These are phyloP conservation scores for Cystofilobasidium ferigula DNA, from an alignment of 768 basidiomycete genomes.

Conservation along the genomic window DNA sequence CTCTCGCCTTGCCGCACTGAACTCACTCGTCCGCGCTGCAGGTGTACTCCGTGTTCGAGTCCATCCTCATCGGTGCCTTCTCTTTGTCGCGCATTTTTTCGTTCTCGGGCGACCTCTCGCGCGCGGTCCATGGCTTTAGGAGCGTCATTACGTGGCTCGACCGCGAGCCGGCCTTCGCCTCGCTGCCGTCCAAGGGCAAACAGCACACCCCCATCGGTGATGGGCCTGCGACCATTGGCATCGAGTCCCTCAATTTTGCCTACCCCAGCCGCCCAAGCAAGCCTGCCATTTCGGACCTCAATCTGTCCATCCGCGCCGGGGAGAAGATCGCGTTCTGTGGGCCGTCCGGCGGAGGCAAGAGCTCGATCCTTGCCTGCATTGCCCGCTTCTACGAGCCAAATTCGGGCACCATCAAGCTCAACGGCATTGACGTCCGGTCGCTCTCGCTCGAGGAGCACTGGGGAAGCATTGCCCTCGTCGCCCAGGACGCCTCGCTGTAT, in stretches of 20 bases:
- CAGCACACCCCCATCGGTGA: too few relatives aligned
- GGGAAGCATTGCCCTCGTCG: conserved; percentile 34
- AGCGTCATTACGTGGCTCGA: conserved; percentile 5
- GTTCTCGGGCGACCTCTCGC: conserved; percentile 19
- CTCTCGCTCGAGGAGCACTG: conserved; percentile 31
- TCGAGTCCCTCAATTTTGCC: conserved; percentile 26
- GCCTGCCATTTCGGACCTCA: conserved; percentile 30
- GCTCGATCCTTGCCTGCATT: conserved; percentile 32
- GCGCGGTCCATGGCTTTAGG: conserved; percentile 9
- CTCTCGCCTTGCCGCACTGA: not conserved
- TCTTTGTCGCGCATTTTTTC: not conserved
- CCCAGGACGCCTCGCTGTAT: conserved; percentile 36
- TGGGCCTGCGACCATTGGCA: not conserved
- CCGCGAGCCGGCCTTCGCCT: conserved; percentile 7
- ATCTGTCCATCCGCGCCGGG: conserved; percentile 31
- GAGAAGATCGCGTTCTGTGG: conserved; percentile 37
- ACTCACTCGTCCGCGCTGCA: not conserved
- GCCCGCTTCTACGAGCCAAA: conserved; percentile 36
- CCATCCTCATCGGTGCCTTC: conserved; percentile 15
- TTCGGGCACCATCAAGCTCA: conserved; percentile 31
- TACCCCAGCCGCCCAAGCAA: conserved; percentile 32
- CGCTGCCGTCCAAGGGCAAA: not conserved
- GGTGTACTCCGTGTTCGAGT: conserved; percentile 20
- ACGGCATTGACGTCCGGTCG: conserved; percentile 33
- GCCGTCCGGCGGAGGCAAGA: conserved; percentile 22